These are phyloP conservation scores for Solanum clarkiae DNA, from an alignment of 257 asterid genomes.

Conservation along the genomic window DNA sequence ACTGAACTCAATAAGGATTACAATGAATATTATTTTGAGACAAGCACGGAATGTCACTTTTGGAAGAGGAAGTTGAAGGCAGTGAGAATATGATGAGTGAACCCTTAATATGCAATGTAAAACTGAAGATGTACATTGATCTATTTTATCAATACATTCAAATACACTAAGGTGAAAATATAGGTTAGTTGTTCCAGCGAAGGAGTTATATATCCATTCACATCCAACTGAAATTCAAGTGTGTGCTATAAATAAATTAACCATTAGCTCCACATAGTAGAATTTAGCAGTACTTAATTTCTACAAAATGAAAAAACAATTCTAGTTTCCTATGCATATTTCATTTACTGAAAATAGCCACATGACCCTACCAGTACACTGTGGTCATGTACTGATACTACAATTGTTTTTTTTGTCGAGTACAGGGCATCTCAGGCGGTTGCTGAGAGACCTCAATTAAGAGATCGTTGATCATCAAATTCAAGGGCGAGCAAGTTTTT, in stretches of 20 bases:
- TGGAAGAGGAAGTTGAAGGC: neutral
- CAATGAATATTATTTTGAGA: neutral
- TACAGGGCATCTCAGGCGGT: too few species aligned
- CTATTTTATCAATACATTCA: neutral
- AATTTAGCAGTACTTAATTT: neutral
- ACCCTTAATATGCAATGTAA: neutral
- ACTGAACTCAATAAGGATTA: neutral
- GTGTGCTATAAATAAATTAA: neutral
- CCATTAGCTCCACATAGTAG: neutral
- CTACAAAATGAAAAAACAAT: neutral
- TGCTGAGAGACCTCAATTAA: too few species aligned
- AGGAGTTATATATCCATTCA: neutral
- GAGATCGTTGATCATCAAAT: too few species aligned
- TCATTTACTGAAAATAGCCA: too few species aligned
- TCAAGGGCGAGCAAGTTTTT: too few species aligned
- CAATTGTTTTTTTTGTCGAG: too few species aligned
- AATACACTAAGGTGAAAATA: neutral
- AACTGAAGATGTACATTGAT: neutral
- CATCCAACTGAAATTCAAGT: neutral
- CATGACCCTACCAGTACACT: too few species aligned
- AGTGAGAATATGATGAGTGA: neutral
- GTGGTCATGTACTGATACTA: too few species aligned
- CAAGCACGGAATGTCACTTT: neutral
- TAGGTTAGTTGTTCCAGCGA: neutral
- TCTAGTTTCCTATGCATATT: too few species aligned